A percentile compares a stretch with the other conserved stretches of the same genome.
Conservation (phyloP, 2,329 filamentous ascomycete genomes). For the Diaporthe destruens region DNA sequence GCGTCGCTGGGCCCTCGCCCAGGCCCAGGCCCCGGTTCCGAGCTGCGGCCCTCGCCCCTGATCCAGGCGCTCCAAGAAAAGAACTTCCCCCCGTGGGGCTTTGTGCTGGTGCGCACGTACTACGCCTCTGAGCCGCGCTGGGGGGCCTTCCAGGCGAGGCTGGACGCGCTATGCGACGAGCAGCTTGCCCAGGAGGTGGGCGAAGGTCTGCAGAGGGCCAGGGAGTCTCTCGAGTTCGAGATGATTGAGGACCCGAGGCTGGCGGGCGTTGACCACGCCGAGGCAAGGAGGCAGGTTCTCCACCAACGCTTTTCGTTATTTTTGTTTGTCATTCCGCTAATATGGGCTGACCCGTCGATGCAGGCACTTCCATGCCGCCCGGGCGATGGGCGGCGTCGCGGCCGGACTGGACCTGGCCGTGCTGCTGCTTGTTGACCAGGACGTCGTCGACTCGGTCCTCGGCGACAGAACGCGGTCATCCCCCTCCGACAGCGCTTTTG, state of each 20-base stretch:
- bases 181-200: constrained; percentile 7
- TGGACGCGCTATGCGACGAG: neutral
- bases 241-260: constrained; percentile 9
- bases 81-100: constrained; percentile 3
- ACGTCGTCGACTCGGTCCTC: constrained; percentile 4
- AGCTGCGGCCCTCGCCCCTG: constrained; percentile 1
- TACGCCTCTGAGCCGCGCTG: constrained; percentile 2
- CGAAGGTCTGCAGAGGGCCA: neutral
- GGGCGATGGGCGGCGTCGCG: constrained; percentile 9
- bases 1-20: neutral
- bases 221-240: constrained; percentile 12
- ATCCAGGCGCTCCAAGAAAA: constrained; percentile 10
- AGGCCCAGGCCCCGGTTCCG: neutral
- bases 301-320: constrained; percentile 1
- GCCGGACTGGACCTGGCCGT: constrained; percentile 10
- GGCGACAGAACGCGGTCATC: neutral
- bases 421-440: constrained; percentile 9
- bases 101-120: constrained; percentile 5
- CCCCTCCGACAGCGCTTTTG: neutral
- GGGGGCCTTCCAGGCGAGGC: constrained; percentile 7
- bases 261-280: constrained; percentile 2
- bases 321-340: neutral
- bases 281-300: constrained; percentile 9
- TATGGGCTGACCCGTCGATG: constrained; percentile 4
- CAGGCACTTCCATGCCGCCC: constrained; percentile 5